These are phyloP conservation scores for Trichocladium uniseriatum DNA, from an alignment of 495 filamentous ascomycete species.

Conservation along the genomic window DNA sequence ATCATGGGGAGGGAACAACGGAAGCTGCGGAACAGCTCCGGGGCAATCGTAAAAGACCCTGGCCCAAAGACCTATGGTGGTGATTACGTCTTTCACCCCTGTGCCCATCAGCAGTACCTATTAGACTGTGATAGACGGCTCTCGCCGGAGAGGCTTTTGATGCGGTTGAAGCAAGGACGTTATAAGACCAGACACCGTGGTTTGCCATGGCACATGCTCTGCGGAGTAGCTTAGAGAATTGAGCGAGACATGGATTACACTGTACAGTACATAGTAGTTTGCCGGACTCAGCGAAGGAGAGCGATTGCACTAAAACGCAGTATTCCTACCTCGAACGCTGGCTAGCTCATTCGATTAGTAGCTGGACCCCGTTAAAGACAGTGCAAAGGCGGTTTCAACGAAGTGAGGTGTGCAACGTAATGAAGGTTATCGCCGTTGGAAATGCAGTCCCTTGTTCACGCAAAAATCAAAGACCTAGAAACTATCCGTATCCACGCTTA, in stretches of 20 bases:
- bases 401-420: no score
- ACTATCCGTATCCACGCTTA: no score
- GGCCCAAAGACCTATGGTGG: not conserved
- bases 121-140: not conserved
- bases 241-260: conserved; percentile 2
- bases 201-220: not conserved
- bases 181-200: not conserved
- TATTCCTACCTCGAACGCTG: not conserved
- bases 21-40: no score
- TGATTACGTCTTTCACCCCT: not conserved
- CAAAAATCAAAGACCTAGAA: no score
- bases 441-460: no score
- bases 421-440: not conserved
- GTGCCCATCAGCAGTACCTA: not conserved
- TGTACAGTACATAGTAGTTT: conserved; percentile 4
- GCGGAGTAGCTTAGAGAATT: conserved; percentile 1
- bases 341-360: no score
- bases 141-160: not conserved
- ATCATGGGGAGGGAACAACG: not conserved
- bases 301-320: conserved; percentile 2
- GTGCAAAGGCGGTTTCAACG: no score
- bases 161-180: not conserved
- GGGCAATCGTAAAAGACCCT: not conserved
- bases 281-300: conserved; percentile 2
- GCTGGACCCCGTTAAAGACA: no score